Evolutionary conservation across 805 yeast species (phyloP).

Genomic region (Candida maesae): DNA sequence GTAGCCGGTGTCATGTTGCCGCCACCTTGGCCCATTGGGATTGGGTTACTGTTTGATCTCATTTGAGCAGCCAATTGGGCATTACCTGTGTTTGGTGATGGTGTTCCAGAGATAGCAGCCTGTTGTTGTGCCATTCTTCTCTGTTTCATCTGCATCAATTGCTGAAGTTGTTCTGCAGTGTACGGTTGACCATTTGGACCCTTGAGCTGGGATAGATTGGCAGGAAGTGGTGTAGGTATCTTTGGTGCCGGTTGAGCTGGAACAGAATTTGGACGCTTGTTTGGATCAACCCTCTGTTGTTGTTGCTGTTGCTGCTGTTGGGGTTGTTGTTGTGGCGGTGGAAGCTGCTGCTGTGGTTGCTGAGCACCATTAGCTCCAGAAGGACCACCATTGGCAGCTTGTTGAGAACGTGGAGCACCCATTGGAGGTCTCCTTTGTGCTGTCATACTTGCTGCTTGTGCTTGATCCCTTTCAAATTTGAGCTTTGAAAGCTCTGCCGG

Average conservation of each 20-base stretch:
- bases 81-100: conserved; percentile 17
- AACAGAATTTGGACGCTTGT: conserved; percentile 18
- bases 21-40: conserved; percentile 11
- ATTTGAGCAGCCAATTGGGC: conserved; percentile 10
- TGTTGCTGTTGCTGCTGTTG: conserved; percentile 6
- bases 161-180: conserved; percentile 59
- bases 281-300: conserved; percentile 3
- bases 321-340: background rate
- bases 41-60: conserved; percentile 24
- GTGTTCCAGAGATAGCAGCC: conserved; percentile 10
- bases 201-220: conserved; percentile 7
- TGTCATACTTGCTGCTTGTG: conserved; percentile 56
- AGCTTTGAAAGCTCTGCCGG: conserved; percentile 82
- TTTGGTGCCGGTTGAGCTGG: conserved; percentile 13
- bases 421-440: conserved; percentile 5
- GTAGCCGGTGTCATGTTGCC: conserved; percentile 11
- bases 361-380: conserved; percentile 18
- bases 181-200: conserved; percentile 52
- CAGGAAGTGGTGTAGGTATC: background rate
- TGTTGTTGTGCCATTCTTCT: conserved; percentile 22
- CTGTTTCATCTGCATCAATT: conserved; percentile 41
- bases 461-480: conserved; percentile 82
- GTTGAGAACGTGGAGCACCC: background rate
- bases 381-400: conserved; percentile 20
- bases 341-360: conserved; percentile 4